A percentile compares a stretch with the other conserved stretches of the same genome.
Evolutionary conservation across 2,329 filamentous ascomycete species (phyloP).

Genomic region (Coccinonectria pachysandricola): DNA sequence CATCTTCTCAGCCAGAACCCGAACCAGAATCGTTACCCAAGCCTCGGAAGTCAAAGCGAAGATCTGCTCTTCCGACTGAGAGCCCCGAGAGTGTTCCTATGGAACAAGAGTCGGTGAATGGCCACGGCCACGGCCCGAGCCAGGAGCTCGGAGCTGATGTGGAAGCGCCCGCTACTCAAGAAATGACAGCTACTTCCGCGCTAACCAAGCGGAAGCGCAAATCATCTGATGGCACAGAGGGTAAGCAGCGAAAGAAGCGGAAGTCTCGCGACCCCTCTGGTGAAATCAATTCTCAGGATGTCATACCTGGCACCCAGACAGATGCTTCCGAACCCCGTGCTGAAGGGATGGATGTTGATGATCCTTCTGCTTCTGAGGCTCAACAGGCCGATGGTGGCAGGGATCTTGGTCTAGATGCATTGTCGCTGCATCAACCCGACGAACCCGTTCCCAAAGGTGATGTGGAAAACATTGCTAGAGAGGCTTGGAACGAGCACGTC

Average conservation of each 20-base stretch:
- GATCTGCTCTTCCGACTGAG: slow-evolving; percentile 8
- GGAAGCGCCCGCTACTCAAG: slow-evolving; percentile 10
- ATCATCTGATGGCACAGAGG: slow-evolving; percentile 18
- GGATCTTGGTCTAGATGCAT: slow-evolving; percentile 5
- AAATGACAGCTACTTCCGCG: slow-evolving; percentile 8
- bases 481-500: slow-evolving; percentile 26
- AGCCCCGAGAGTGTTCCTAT: slow-evolving; percentile 12
- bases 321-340: slow-evolving; percentile 5
- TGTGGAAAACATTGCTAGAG: slow-evolving; percentile 21
- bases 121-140: too few relatives aligned
- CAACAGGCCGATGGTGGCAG: slow-evolving; percentile 4
- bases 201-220: slow-evolving; percentile 26
- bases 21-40: slow-evolving; percentile 14
- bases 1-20: slow-evolving; percentile 7
- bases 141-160: slow-evolving; percentile 4
- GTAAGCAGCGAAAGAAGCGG: slow-evolving; percentile 25
- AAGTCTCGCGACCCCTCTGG: slow-evolving; percentile 15
- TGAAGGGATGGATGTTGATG: slow-evolving; percentile 18
- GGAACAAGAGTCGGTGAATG: slow-evolving; percentile 4
- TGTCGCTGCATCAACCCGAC: slow-evolving; percentile 4
- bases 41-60: slow-evolving; percentile 19
- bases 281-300: slow-evolving; percentile 10
- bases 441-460: slow-evolving; percentile 7
- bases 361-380: slow-evolving; percentile 3
- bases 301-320: slow-evolving; percentile 13